These are phyloP conservation scores for Dryas alaskensis DNA, from an alignment of 306 rosid species.

Conservation along the genomic window DNA sequence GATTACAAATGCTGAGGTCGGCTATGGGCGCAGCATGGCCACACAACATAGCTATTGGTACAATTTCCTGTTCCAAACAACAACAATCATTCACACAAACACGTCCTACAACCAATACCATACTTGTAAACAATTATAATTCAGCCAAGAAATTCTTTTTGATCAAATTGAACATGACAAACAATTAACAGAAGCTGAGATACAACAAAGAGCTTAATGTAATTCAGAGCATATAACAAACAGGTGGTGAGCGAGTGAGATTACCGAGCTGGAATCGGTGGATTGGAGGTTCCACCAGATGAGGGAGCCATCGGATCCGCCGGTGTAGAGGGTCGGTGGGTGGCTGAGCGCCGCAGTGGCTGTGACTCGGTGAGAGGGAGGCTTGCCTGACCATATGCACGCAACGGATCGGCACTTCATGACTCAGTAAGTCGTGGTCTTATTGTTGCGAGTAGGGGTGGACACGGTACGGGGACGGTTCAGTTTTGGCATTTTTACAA, in stretches of 20 bases:
- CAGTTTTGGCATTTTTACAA: no score
- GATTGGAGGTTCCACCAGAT: slow-evolving; percentile 79
- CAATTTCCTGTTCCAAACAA: slow-evolving; percentile 57
- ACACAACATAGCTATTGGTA: slow-evolving; percentile 77
- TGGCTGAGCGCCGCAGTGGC: slow-evolving; percentile 56
- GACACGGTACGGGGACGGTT: no score
- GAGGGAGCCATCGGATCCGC: slow-evolving; percentile 96
- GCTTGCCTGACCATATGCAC: slow-evolving; percentile 76
- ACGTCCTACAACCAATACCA: neutral
- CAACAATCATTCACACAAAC: slow-evolving; percentile 11
- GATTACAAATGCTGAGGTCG: slow-evolving; percentile 69
- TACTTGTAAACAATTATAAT: neutral
- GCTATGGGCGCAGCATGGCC: slow-evolving; percentile 85
- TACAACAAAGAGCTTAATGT: neutral
- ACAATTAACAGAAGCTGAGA: neutral
- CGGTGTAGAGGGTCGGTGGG: slow-evolving; percentile 76
- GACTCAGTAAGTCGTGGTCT: slow-evolving; percentile 40
- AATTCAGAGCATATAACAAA: slow-evolving; percentile 8
- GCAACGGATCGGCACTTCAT: slow-evolving; percentile 95
- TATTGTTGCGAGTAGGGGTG: neutral
- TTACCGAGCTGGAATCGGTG: slow-evolving; percentile 58
- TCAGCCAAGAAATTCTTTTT: neutral
- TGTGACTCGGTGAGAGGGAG: slow-evolving; percentile 69
- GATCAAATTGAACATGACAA: neutral
- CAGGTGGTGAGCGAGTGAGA: slow-evolving; percentile 6